phyloP scores from a whole-genome alignment of 306 rosid species.

The Pyrus bretschneideri region DNA sequence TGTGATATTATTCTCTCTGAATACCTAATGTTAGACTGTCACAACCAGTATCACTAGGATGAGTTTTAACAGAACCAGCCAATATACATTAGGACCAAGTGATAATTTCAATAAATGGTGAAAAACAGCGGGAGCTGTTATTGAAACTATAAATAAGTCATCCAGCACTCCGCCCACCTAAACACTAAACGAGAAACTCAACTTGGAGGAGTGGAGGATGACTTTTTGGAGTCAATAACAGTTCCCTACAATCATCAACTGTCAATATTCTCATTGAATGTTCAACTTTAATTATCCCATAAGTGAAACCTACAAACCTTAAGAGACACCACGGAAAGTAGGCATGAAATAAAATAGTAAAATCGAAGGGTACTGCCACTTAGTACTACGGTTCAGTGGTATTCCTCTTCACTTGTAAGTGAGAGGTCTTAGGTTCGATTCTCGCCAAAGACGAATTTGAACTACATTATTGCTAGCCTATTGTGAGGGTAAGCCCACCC shows the following conservation, averaged over 20 bases:
- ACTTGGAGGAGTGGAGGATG: too few relatives aligned
- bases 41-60: background rate
- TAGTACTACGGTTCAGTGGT: too few relatives aligned
- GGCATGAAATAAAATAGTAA: background rate
- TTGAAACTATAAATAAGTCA: too few relatives aligned
- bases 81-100: constrained; percentile 3
- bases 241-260: background rate
- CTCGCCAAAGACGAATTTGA: too few relatives aligned
- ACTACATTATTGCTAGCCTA: too few relatives aligned
- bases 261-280: background rate
- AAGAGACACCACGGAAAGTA: background rate
- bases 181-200: too few relatives aligned
- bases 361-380: too few relatives aligned
- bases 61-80: background rate
- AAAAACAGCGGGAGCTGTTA: background rate
- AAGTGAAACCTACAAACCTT: background rate
- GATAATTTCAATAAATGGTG: constrained; percentile 6
- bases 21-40: constrained; percentile 7
- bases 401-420: too few relatives aligned
- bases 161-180: too few relatives aligned
- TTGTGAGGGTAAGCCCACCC: too few relatives aligned
- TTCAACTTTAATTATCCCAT: background rate
- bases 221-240: too few relatives aligned
- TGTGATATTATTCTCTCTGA: constrained; percentile 15
- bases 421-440: too few relatives aligned